Percentiles rank a stretch among this genome's conserved stretches.
Evolutionary conservation across 148 eudicot genomes (phyloP).

Genomic region (Cornus suecica): DNA sequence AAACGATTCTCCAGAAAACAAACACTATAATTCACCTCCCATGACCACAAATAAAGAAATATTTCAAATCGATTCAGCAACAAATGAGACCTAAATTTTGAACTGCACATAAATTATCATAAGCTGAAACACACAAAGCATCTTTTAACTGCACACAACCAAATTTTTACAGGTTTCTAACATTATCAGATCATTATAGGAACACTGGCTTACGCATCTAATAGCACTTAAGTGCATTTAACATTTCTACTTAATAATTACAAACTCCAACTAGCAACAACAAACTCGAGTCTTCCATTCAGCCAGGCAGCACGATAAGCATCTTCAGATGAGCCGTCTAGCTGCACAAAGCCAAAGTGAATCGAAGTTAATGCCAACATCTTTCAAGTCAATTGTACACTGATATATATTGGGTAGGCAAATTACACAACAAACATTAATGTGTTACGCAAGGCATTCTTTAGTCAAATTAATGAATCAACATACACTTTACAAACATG

Average conservation of each 20-base stretch:
- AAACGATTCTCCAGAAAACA: no score
- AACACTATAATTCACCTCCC: no score
- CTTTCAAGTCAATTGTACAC: background rate
- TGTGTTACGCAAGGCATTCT: background rate
- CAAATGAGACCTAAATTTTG: no score
- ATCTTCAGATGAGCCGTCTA: background rate
- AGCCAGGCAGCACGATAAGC: background rate
- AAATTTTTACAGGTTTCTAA: no score
- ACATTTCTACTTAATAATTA: no score
- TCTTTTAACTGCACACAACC: no score
- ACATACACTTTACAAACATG: background rate
- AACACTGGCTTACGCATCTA: background rate
- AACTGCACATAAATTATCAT: no score
- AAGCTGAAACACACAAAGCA: no score
- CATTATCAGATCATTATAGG: background rate
- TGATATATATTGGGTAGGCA: background rate
- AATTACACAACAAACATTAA: background rate
- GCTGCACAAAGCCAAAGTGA: background rate
- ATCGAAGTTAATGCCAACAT: background rate
- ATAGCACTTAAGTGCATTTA: background rate
- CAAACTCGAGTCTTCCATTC: background rate
- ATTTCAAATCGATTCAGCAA: no score
- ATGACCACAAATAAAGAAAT: no score
- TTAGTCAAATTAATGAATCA: no score
- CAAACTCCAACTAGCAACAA: background rate